These are phyloP conservation scores for Aspergillus thermomutatus DNA, from an alignment of 2,329 filamentous ascomycete species.

Conservation along the genomic window DNA sequence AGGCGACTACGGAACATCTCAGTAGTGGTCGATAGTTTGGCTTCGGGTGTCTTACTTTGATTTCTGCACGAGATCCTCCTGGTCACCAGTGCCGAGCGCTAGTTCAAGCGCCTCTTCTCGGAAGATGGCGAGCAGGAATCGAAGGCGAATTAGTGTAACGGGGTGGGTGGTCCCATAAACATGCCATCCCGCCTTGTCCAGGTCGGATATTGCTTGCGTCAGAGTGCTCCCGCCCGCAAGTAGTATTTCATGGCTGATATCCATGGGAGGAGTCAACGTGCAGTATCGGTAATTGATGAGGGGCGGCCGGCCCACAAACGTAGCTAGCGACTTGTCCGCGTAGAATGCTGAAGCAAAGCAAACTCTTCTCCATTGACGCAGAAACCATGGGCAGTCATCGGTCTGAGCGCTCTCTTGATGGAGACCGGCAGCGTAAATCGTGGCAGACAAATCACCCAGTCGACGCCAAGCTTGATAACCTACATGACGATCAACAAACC, in stretches of 20 bases:
- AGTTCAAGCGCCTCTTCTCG: conserved; percentile 32
- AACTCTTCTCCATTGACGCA: conserved; percentile 39
- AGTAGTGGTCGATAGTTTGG: not conserved
- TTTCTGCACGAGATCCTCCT: conserved; percentile 22
- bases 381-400: conserved; percentile 35
- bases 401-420: conserved; percentile 40
- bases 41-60: conserved; percentile 18
- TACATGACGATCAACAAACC: conserved; percentile 12
- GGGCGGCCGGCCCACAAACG: conserved; percentile 51
- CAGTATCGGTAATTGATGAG: conserved; percentile 45
- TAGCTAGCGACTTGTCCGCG: conserved; percentile 47
- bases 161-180: conserved; percentile 13
- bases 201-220: conserved; percentile 21
- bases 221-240: conserved; percentile 24
- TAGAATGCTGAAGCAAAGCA: conserved; percentile 45
- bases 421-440: conserved; percentile 47
- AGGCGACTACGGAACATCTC: conserved; percentile 19
- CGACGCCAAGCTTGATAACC: conserved; percentile 49
- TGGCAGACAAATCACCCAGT: conserved; percentile 46
- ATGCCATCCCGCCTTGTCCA: conserved; percentile 29
- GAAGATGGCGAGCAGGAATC: conserved; percentile 25
- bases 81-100: conserved; percentile 24
- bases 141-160: conserved; percentile 22
- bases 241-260: conserved; percentile 28
- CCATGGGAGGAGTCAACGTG: conserved; percentile 35